Evolutionary conservation across 2,329 filamentous ascomycete genomes (phyloP).

Genomic region (Cercospora sojina): DNA sequence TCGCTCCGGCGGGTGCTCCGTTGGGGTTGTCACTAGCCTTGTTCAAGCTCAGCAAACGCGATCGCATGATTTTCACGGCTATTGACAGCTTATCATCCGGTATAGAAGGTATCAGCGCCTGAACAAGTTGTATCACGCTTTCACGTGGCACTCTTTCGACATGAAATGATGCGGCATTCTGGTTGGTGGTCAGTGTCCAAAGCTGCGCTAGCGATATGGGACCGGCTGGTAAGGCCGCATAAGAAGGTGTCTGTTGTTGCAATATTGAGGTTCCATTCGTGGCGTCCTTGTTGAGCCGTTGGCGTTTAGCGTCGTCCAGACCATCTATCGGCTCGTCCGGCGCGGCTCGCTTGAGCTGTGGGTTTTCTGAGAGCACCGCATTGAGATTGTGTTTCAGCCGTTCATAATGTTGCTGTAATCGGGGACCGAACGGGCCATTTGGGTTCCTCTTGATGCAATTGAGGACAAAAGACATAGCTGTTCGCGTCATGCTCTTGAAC

Average conservation of each 20-base stretch:
- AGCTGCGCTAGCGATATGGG: conserved; percentile 78
- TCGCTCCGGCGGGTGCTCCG: background rate
- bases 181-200: conserved; percentile 79
- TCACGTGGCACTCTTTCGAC: conserved; percentile 74
- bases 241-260: conserved; percentile 44
- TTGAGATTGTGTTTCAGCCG: conserved; percentile 73
- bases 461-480: conserved; percentile 76
- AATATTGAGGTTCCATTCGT: conserved; percentile 26
- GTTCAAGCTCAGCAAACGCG: conserved; percentile 43
- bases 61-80: conserved; percentile 63
- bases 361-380: conserved; percentile 76
- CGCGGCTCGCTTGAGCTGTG: conserved; percentile 66
- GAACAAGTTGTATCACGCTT: conserved; percentile 76
- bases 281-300: conserved; percentile 62
- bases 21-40: conserved; percentile 20
- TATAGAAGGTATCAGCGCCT: conserved; percentile 71
- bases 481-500: conserved; percentile 92
- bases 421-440: conserved; percentile 68
- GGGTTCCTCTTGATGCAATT: conserved; percentile 83
- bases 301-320: conserved; percentile 76
- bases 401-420: conserved; percentile 86
- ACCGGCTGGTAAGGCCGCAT: conserved; percentile 71
- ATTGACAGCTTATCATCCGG: conserved; percentile 67
- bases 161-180: conserved; percentile 74
- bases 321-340: conserved; percentile 69